Conservation (phyloP, 139 green algal genomes). For the Choricystis sp. region DNA sequence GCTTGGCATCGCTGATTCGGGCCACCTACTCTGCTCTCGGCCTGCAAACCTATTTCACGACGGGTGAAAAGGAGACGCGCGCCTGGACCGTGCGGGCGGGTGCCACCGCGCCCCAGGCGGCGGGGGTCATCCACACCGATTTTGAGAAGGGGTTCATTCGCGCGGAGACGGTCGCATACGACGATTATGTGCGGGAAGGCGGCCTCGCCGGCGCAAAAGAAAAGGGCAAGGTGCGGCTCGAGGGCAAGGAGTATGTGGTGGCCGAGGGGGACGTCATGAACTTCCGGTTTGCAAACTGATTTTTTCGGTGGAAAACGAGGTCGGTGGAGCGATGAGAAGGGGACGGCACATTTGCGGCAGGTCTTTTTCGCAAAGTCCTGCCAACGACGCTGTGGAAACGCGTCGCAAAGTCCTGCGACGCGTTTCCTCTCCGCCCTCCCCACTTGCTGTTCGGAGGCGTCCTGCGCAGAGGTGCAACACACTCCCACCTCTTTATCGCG, state of each 20-base stretch:
- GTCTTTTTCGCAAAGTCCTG: too few relatives aligned
- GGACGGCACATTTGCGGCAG: too few relatives aligned
- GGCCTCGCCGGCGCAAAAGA: conserved; percentile 47
- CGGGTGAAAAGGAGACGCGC: conserved; percentile 85
- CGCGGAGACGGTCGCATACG: conserved; percentile 72
- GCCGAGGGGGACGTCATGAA: conserved; percentile 85
- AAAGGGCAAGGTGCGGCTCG: conserved; percentile 59
- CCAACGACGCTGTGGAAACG: too few relatives aligned
- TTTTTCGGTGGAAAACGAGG: too few relatives aligned
- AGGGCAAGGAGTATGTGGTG: conserved; percentile 97
- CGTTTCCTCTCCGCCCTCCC: too few relatives aligned
- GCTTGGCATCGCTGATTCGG: conserved; percentile 39
- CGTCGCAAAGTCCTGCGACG: too few relatives aligned
- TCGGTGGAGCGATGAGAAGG: too few relatives aligned
- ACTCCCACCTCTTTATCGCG: too few relatives aligned
- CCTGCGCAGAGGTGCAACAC: too few relatives aligned
- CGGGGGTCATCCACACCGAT: conserved; percentile 86
- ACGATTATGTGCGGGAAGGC: conserved; percentile 50
- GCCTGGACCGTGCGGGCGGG: conserved; percentile 74
- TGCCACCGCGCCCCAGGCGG: conserved; percentile 76
- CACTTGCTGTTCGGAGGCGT: too few relatives aligned
- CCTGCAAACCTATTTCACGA: conserved; percentile 95
- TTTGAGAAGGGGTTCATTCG: conserved; percentile 92
- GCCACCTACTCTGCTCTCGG: conserved; percentile 76
- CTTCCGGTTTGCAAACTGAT: conserved; percentile 42